These are phyloP conservation scores for Cutaneotrichosporon cavernicola DNA, from an alignment of 1,284 basidiomycete genomes.

Conservation along the genomic window DNA sequence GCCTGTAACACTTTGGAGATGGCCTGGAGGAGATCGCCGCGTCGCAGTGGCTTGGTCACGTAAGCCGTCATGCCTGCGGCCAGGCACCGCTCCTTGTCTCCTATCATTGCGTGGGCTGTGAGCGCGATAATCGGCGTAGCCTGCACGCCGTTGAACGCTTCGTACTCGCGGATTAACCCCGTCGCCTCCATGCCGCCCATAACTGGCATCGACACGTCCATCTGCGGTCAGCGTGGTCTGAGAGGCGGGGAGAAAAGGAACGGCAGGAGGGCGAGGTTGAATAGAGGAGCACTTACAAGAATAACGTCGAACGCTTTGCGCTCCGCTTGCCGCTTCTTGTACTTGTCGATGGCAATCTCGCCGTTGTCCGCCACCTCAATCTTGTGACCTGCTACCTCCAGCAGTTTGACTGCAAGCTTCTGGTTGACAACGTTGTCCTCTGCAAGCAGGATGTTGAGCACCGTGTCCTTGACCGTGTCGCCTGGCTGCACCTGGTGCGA, in stretches of 20 bases:
- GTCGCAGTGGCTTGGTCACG: slow-evolving; percentile 34
- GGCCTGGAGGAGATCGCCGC: slow-evolving; percentile 50
- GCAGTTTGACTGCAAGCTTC: slow-evolving; percentile 84
- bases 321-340: slow-evolving; percentile 40
- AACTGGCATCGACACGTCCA: slow-evolving; percentile 98
- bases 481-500: slow-evolving; percentile 82
- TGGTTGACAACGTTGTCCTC: slow-evolving; percentile 99
- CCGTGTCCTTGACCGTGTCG: slow-evolving; percentile 75
- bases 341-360: slow-evolving; percentile 57
- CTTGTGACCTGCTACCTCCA: slow-evolving; percentile 93
- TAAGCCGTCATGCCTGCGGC: slow-evolving; percentile 64
- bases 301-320: slow-evolving; percentile 78
- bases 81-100: slow-evolving; percentile 87
- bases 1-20: slow-evolving; percentile 48
- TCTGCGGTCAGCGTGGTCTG: slow-evolving; percentile 57
- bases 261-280: not conserved
- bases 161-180: slow-evolving; percentile 62
- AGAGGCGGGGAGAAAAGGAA: too few species aligned
- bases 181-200: slow-evolving; percentile 62
- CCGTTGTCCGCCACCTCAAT: slow-evolving; percentile 99
- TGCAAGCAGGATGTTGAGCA: slow-evolving; percentile 91
- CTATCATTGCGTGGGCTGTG: slow-evolving; percentile 78
- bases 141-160: slow-evolving; percentile 68
- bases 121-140: slow-evolving; percentile 92
- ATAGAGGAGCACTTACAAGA: slow-evolving; percentile 59